Percentiles rank a stretch among this genome's conserved stretches.
Evolutionary conservation across 225 moss, liverwort and hornwort genomes (phyloP).

Genomic region (Marchantia polymorpha): DNA sequence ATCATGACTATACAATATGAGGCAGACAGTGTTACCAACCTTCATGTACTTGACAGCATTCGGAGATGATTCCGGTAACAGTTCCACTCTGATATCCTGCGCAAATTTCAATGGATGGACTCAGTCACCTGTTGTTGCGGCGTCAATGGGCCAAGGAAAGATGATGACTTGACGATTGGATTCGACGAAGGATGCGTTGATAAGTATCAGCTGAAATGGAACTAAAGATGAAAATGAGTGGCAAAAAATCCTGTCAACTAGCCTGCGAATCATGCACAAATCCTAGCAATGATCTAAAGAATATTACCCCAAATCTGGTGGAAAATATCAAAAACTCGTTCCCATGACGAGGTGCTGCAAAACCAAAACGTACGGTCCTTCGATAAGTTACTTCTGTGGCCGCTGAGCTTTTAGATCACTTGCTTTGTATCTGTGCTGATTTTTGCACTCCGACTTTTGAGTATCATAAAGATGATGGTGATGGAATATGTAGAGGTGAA

Average conservation of each 20-base stretch:
- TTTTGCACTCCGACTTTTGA: too few species aligned
- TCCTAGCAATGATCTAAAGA: conserved; percentile 13
- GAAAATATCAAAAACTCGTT: conserved; percentile 62
- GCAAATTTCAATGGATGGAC: background rate
- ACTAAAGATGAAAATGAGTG: too few species aligned
- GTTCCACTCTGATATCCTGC: conserved; percentile 69
- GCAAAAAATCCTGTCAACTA: background rate
- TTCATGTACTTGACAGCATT: conserved; percentile 62
- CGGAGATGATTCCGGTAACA: conserved; percentile 52
- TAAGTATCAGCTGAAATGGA: too few species aligned
- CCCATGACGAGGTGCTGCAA: conserved; percentile 49
- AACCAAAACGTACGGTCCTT: background rate
- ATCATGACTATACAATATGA: background rate
- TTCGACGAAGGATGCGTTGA: too few species aligned
- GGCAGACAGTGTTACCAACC: conserved; percentile 26
- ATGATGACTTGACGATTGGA: too few species aligned
- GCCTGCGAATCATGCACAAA: background rate
- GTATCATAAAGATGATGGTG: too few species aligned
- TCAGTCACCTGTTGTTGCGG: too few species aligned
- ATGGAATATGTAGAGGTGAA: too few species aligned
- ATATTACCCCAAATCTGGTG: conserved; percentile 62
- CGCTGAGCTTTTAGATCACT: too few species aligned
- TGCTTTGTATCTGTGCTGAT: too few species aligned
- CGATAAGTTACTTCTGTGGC: too few species aligned
- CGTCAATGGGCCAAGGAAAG: too few species aligned